Percentiles rank a stretch among this genome's conserved stretches.
Conservation (phyloP, 768 basidiomycete species). For the Gymnopilus junonius region DNA sequence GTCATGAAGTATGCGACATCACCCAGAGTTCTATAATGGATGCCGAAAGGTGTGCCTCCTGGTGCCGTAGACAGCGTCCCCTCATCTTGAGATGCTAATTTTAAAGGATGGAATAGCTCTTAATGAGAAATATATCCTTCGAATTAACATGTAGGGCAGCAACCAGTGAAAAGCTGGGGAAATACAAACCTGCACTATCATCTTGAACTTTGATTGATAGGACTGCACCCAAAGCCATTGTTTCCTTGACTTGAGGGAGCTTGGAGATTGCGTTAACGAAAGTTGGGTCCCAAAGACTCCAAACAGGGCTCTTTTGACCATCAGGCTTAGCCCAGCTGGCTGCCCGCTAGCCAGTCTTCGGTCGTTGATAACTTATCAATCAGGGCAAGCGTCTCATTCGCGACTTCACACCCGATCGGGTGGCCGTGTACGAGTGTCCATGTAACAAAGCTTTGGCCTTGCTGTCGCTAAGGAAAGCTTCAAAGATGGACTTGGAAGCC, state of each 20-base stretch:
- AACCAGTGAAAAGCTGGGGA: background rate
- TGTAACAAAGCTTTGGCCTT: constrained; percentile 91
- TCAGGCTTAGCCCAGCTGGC: constrained; percentile 54
- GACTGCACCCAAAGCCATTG: constrained; percentile 89
- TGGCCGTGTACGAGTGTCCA: constrained; percentile 98
- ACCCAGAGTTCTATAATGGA: constrained; percentile 90
- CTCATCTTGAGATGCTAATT: constrained; percentile 26
- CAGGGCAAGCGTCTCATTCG: constrained; percentile 75
- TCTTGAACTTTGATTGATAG: constrained; percentile 77
- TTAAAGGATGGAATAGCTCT: constrained; percentile 57
- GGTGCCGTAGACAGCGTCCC: constrained; percentile 44
- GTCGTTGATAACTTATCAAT: constrained; percentile 55
- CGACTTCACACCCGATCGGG: constrained; percentile 91
- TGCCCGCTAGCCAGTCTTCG: constrained; percentile 61
- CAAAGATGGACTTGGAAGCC: constrained; percentile 79
- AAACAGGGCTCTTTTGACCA: constrained; percentile 42
- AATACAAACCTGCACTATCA: constrained; percentile 51
- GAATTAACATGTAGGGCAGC: background rate
- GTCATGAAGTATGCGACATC: constrained; percentile 94
- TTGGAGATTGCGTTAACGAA: constrained; percentile 71
- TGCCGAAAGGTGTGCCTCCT: constrained; percentile 60
- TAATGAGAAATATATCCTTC: constrained; percentile 65
- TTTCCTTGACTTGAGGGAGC: constrained; percentile 61
- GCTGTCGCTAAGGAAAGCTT: constrained; percentile 71
- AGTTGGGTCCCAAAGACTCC: constrained; percentile 88